Conservation (phyloP, 2,329 filamentous ascomycete species). For the Ascochyta pisi region DNA sequence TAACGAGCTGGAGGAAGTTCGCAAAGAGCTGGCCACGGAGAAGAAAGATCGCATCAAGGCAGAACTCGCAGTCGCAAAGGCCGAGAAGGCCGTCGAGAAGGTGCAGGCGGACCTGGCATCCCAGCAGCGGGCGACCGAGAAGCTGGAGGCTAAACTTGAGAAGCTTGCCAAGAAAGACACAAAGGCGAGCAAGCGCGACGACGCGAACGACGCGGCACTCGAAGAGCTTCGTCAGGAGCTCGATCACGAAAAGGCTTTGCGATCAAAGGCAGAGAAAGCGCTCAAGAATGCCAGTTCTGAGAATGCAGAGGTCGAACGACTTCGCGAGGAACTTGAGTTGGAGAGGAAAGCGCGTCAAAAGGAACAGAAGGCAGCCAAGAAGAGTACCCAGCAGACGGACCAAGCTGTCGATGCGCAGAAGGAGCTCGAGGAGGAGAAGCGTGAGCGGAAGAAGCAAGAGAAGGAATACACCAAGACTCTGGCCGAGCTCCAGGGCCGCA, state of each 20-base stretch:
- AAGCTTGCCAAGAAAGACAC: constrained; percentile 42
- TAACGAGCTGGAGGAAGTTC: constrained; percentile 53
- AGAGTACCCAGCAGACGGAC: constrained; percentile 50
- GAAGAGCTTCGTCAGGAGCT: constrained; percentile 48
- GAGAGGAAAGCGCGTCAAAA: constrained; percentile 47
- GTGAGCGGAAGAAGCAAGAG: constrained; percentile 60
- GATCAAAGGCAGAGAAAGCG: constrained; percentile 39
- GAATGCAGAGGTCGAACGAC: constrained; percentile 37
- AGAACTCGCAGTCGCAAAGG: constrained; percentile 47
- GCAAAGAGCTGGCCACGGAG: constrained; percentile 55
- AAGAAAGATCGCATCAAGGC: constrained; percentile 55
- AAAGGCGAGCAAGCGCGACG: constrained; percentile 47
- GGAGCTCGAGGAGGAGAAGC: constrained; percentile 59
- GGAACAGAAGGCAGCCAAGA: constrained; percentile 44
- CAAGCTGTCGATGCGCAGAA: constrained; percentile 57
- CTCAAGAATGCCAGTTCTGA: constrained; percentile 41
- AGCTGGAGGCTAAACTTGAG: constrained; percentile 43
- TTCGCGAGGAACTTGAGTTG: constrained; percentile 50
- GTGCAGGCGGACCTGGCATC: constrained; percentile 41
- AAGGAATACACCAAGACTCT: constrained; percentile 63
- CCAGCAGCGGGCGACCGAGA: constrained; percentile 40
- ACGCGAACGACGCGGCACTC: constrained; percentile 39
- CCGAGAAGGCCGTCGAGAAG: constrained; percentile 44
- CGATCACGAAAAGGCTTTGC: constrained; percentile 51
- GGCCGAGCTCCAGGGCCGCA: constrained; percentile 67